Evolutionary conservation across 768 basidiomycete genomes (phyloP).

Genomic region (Termitomyces sp.): DNA sequence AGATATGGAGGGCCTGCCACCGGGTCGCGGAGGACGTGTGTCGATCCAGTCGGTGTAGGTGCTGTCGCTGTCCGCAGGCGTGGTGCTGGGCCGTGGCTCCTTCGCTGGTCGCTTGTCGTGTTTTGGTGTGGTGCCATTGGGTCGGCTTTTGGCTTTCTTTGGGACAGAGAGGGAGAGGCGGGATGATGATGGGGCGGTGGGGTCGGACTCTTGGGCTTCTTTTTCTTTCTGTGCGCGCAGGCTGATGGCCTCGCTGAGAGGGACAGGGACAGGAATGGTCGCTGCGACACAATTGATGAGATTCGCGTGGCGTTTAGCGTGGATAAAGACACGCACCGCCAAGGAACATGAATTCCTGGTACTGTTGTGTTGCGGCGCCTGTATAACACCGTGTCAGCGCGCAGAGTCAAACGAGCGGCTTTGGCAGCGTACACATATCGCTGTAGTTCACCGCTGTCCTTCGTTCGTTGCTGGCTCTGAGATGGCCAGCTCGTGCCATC

Average conservation of each 20-base stretch:
- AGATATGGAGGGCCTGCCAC: conserved; percentile 15
- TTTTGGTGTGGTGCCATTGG: conserved; percentile 24
- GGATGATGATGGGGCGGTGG: conserved; percentile 31
- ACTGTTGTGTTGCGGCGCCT: conserved; percentile 60
- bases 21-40: conserved; percentile 10
- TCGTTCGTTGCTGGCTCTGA: conserved; percentile 56
- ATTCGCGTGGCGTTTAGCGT: not conserved
- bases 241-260: conserved; percentile 57
- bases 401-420: not conserved
- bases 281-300: conserved; percentile 36
- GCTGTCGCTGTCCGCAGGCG: conserved; percentile 5
- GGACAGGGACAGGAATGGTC: conserved; percentile 61
- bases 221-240: conserved; percentile 51
- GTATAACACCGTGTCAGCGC: conserved; percentile 10
- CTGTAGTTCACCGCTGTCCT: conserved; percentile 61
- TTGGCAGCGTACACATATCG: conserved; percentile 63
- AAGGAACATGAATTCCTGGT: conserved; percentile 73
- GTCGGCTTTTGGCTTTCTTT: conserved; percentile 25
- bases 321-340: conserved; percentile 38
- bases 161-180: conserved; percentile 21
- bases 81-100: conserved; percentile 5
- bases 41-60: conserved; percentile 17
- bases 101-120: conserved; percentile 12
- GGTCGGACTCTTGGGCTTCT: conserved; percentile 57
- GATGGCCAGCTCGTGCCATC: conserved; percentile 65